Base-by-base conservation (phyloP, 2,329 filamentous ascomycete genomes). In the Penicillium polonicum region DNA sequence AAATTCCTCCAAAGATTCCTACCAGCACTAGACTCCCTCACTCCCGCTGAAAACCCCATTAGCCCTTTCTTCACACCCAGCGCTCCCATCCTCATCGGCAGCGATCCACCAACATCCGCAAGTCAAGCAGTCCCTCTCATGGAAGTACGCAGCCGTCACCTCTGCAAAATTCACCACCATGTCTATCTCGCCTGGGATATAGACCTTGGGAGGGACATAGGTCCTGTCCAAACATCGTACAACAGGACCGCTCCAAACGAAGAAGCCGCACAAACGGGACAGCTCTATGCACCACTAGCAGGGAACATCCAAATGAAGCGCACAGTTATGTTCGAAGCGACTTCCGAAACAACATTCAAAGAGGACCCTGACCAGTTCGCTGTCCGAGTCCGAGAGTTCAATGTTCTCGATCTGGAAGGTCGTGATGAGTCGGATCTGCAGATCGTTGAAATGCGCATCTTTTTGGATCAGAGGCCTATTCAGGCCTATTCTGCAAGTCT, bases 241-340 rank as follows among this genome's bases (percentile, higher is more conserved):
- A 48, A 12, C 13, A 31, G 42, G 23, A 38, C 42, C 2, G 33
- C 42, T 8, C 51, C 51, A 17, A 21, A 48, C 5, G 41, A 31
- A 36, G 39, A 35, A 4, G 23, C 35, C n/a, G 17, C 38, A 5
- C 19, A 43, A 35, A 46, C 27, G 33, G 29, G 19, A 5, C 45
- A 49, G 25, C 49, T 61, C 31, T 60, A 59, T 36, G 52, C 56
- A 9, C 59, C 48, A 5, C 25, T 49, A n/a, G 44, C 36, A 12
- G 46, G 57, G 44, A 46, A 48, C 3, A 51, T 58, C 2, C 46
- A 23, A 15, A 49, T 60, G 46, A 61, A 60, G 23, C 51, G 63
- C 4, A 68, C 65, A 1, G 64, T 68, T 4, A 66, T 67, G 61
- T 65, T 63, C 35, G 64, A 66, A 29, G 62, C 65, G 2, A 67